Conservation (phyloP, 208 protist genomes). For the Wallacemonas sp. region DNA sequence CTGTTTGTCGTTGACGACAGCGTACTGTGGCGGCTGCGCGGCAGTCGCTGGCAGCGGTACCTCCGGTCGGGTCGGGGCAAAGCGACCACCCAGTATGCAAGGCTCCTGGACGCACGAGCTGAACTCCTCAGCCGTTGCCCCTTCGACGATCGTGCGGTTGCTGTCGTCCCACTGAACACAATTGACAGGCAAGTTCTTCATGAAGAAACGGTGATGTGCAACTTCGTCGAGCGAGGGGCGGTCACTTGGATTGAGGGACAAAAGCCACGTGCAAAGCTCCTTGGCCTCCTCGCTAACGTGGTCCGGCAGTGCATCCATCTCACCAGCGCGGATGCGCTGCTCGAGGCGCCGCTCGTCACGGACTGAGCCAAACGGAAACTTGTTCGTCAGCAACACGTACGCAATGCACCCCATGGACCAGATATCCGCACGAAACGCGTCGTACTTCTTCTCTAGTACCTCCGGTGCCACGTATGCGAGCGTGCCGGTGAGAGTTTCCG, state of each 20-base stretch:
- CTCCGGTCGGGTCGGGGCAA: background rate
- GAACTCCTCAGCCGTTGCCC: constrained; percentile 62
- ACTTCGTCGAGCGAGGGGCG: constrained; percentile 73
- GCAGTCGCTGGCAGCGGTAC: background rate
- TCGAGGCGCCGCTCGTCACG: constrained; percentile 50
- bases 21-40: background rate
- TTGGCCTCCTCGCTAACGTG: constrained; percentile 60
- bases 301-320: constrained; percentile 49
- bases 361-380: constrained; percentile 86
- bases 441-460: constrained; percentile 75
- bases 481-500: constrained; percentile 78
- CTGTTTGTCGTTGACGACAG: constrained; percentile 19
- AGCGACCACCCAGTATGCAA: constrained; percentile 18
- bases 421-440: constrained; percentile 86
- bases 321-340: constrained; percentile 55
- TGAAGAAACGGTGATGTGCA: constrained; percentile 67
- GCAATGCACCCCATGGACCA: constrained; percentile 89
- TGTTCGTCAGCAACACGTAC: constrained; percentile 79
- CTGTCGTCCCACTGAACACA: constrained; percentile 46
- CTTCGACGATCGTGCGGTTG: constrained; percentile 36
- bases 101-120: constrained; percentile 59
- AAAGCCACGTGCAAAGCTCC: constrained; percentile 62
- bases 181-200: constrained; percentile 44
- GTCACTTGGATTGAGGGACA: constrained; percentile 55
- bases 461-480: constrained; percentile 84